These are phyloP conservation scores for Dipodascus geniculatus DNA, from an alignment of 805 yeast species.

Conservation along the genomic window DNA sequence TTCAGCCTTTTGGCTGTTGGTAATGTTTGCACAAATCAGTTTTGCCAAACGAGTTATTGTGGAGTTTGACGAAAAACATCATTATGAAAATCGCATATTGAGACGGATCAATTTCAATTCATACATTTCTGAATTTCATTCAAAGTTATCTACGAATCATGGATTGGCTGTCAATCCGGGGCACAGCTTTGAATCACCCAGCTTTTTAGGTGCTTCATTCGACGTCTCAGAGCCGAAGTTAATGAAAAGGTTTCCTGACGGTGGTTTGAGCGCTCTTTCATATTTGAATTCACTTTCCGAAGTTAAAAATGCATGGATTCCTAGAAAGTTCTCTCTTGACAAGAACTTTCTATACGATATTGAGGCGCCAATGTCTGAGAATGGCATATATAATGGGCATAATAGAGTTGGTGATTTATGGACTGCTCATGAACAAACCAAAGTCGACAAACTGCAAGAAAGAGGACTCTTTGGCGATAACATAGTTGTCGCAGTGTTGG, in stretches of 20 bases:
- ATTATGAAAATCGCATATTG: background rate
- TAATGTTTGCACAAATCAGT: background rate
- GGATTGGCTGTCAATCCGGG: background rate
- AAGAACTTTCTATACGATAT: background rate
- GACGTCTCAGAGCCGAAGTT: background rate
- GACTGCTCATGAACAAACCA: slow-evolving; percentile 15
- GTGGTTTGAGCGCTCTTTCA: background rate
- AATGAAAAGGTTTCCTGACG: background rate
- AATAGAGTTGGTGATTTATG: slow-evolving; percentile 3
- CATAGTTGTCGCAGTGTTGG: slow-evolving; percentile 8
- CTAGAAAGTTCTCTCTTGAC: background rate
- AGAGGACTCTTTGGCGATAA: slow-evolving; percentile 12
- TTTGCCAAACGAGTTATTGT: background rate
- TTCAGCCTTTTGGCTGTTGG: background rate
- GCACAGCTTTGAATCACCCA: background rate
- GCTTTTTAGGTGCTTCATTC: background rate
- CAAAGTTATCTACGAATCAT: background rate
- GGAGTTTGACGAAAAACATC: background rate
- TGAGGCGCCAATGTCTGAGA: background rate
- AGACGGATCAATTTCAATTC: background rate
- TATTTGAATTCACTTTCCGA: background rate
- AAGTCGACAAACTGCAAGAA: slow-evolving; percentile 13
- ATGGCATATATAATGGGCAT: too few relatives aligned
- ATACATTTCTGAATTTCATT: background rate
- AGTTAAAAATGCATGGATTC: slow-evolving; percentile 1